Evolutionary conservation across 2,329 filamentous ascomycete genomes (phyloP), one percentile per base, ranked within the genome.

Genomic region (Cladosporium halotolerans): DNA sequence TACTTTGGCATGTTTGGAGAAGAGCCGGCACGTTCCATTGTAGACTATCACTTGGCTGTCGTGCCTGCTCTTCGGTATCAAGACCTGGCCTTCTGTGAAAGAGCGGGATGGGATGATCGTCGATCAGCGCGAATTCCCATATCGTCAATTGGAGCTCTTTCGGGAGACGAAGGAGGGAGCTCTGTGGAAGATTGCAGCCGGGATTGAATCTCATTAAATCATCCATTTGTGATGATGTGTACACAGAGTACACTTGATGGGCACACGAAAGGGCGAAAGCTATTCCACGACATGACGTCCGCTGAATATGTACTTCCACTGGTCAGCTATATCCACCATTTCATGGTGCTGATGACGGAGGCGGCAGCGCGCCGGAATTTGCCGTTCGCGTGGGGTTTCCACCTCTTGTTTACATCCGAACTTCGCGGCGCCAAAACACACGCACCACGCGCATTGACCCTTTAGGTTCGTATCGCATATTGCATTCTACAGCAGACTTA

Each of bases 51-150:
- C 11, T 19, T 19, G 9, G 40, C 16, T n/a, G 36, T 14, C n/a
- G n/a, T 14, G 36, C n/a, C 4, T 39, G 36, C 16, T 8, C 36
- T 9, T 13, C 8, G 8, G 3, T 8, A 11, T 39, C 36, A 4
- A 14, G 8, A 39, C 8, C 3, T 8, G 36, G 8, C n/a, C 8
- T 16, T 39, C 11, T 13, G 14, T 36, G 2, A 16, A 51, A 44
- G 19, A 51, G 36, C 9, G 47, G 43, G 1, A 63, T 57, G 9
- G 58, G 54, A 9, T 58, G 34, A 11, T 42, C n/a, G 0, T 53
- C 47, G 11, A 55, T 55, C 23, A 65, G 52, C 3, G 57, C 49
- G 41, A 56, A 59, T 50, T 63, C 62, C 53, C 58, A 63, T 16
- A 58, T 57, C 10, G 34, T 44, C 5, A 57, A 41, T 39, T 57